Conservation (phyloP, 805 yeast species). For the Pichia paraexigua region DNA sequence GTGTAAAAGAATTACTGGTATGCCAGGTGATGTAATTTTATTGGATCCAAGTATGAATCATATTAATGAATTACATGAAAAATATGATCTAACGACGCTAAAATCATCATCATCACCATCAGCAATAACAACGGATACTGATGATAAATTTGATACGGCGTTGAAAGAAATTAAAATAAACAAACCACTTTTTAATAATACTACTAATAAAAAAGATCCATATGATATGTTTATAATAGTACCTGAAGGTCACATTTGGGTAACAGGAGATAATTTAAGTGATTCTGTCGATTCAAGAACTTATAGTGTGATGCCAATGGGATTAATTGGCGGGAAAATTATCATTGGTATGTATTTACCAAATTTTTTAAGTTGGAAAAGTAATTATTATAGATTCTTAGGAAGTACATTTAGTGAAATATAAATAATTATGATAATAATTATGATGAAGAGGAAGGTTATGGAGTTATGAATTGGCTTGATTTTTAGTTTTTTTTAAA, state of each 20-base stretch:
- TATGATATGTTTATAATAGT: conserved; percentile 56
- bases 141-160: not conserved
- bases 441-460: not conserved
- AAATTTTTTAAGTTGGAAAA: conserved; percentile 25
- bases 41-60: conserved; percentile 70
- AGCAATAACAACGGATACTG: too few species aligned
- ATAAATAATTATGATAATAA: too few species aligned
- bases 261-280: conserved; percentile 88
- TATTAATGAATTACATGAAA: conserved; percentile 24
- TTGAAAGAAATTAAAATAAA: conserved; percentile 14
- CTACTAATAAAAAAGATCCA: conserved; percentile 8
- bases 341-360: conserved; percentile 57
- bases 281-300: conserved; percentile 85
- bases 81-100: not conserved
- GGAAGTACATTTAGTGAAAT: conserved; percentile 41
- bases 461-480: too few species aligned
- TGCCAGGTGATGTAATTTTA: conserved; percentile 86
- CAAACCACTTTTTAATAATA: conserved; percentile 1
- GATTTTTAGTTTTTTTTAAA: too few species aligned
- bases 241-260: conserved; percentile 95
- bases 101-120: too few species aligned
- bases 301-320: conserved; percentile 87
- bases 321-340: conserved; percentile 77
- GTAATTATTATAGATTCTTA: conserved; percentile 50
- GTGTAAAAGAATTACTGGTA: conserved; percentile 88